Base-by-base conservation (phyloP, 306 rosid species). In the Luffa acutangula region DNA sequence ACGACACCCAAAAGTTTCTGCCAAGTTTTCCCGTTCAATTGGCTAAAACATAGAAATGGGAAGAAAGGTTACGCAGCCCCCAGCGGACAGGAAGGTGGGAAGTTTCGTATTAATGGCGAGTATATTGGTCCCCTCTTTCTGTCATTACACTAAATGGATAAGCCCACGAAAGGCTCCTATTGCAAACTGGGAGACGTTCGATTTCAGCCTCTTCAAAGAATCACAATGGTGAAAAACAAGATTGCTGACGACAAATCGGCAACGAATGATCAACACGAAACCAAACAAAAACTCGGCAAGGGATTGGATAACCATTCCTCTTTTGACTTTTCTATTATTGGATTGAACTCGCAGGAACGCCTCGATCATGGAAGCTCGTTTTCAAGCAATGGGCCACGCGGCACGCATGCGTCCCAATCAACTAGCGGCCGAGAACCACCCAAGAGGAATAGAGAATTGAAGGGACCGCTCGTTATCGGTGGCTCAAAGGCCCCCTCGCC, bases 111-210 rank as follows among this genome's bases (percentile, higher is more conserved):
- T 43, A 46, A 43, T 70, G 54, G 56, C 56, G 5, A 45, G 56
- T 6, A 71, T 5, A 45, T 71, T 21, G 56, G 76, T 45, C 76
- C 76, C 76, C 57, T 71, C 56, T 45, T 71, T 45, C 76, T 70
- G 76, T 5, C 54, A 18, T 5, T 11, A 9, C 76, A 43, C 5
- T 0, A 45, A 43, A 57, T 45, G 57, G 76, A 71, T 45, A 71
- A 46, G 76, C 12, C 76, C 57, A 5, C 10, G n/a, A 45, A 71
- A 71, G 76, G 57, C 57, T 45, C 76, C 53, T 1, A 42, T 4
- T n/a, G 52, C 15, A 41, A 7, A 5, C 34, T 18, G 17, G 42
- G 75, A 67, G 75, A 42, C 75, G 75, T 67, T 42, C 17, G 34
- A 67, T 67, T 67, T 42, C 18, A 4, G 34, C 3, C 34, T 41